Percentiles rank a stretch among this genome's conserved stretches.
These are phyloP conservation scores for Cryphonectria parasitica DNA, from an alignment of 2,329 filamentous ascomycete genomes.

Conservation along the genomic window DNA sequence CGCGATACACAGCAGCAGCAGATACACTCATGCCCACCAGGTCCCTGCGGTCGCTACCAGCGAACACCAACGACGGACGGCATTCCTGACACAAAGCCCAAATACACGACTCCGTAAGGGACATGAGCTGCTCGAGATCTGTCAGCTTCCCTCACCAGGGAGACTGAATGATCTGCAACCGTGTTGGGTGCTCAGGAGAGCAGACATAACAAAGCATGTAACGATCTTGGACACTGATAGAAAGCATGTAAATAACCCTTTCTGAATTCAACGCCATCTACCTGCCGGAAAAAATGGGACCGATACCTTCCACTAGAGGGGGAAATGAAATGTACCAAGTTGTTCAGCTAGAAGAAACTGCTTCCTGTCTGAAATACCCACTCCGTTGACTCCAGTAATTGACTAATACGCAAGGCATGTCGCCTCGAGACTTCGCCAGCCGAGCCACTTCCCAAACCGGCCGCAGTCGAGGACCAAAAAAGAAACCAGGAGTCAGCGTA, in stretches of 20 bases:
- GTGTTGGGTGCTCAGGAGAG: not conserved
- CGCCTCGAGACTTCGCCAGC: not conserved
- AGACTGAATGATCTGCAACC: not conserved
- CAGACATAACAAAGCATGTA: not conserved
- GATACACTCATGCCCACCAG: not conserved
- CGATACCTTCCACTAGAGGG: not conserved
- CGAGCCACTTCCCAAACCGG: not conserved
- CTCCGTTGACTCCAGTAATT: not conserved
- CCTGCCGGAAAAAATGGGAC: not conserved
- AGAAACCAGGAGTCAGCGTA: not conserved
- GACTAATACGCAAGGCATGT: not conserved
- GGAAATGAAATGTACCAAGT: not conserved
- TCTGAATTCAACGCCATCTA: not conserved
- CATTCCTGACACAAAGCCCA: not conserved
- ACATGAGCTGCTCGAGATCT: not conserved
- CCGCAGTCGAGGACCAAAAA: not conserved
- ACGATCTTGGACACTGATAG: not conserved
- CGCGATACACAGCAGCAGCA: not conserved
- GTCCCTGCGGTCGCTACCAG: slow-evolving; percentile 4
- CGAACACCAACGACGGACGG: slow-evolving; percentile 9
- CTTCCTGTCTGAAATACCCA: not conserved
- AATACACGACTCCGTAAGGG: not conserved
- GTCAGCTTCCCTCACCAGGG: not conserved
- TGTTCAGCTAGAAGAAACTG: not conserved
- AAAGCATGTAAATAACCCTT: not conserved